Conservation (phyloP, 176 grass and related monocot genomes). For the Oryza glumipatula region DNA sequence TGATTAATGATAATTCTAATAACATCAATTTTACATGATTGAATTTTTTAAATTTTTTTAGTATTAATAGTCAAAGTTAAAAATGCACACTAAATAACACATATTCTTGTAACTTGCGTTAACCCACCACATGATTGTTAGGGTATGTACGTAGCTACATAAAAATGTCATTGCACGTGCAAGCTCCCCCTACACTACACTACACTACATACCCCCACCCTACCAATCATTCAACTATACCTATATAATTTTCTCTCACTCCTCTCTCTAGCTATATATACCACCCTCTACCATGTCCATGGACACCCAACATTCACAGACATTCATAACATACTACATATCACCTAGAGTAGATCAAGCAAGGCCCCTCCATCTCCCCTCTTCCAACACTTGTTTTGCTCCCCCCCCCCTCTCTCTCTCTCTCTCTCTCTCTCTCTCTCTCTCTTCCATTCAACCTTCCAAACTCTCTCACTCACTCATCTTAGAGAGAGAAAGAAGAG, state of each 20-base stretch:
- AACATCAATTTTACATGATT: no score
- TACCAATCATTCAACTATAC: constrained; percentile 53
- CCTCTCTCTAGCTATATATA: constrained; percentile 47
- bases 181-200: background rate
- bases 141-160: constrained; percentile 38
- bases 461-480: background rate
- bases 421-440: background rate
- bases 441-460: constrained; percentile 38
- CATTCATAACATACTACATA: background rate
- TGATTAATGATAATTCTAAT: no score
- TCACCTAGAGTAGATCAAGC: background rate
- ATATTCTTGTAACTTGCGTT: background rate
- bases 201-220: constrained; percentile 4
- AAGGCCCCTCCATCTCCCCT: constrained; percentile 26
- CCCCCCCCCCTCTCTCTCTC: background rate
- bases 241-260: background rate
- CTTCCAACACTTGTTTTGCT: constrained; percentile 49
- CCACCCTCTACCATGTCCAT: constrained; percentile 26
- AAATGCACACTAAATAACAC: background rate
- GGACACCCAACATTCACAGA: background rate
- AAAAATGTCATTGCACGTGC: constrained; percentile 47
- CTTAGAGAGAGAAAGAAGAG: background rate
- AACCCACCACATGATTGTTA: constrained; percentile 35
- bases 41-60: no score
- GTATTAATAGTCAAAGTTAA: no score